These are phyloP conservation scores for Mycena venus DNA, from an alignment of 768 basidiomycete species.

Conservation along the genomic window DNA sequence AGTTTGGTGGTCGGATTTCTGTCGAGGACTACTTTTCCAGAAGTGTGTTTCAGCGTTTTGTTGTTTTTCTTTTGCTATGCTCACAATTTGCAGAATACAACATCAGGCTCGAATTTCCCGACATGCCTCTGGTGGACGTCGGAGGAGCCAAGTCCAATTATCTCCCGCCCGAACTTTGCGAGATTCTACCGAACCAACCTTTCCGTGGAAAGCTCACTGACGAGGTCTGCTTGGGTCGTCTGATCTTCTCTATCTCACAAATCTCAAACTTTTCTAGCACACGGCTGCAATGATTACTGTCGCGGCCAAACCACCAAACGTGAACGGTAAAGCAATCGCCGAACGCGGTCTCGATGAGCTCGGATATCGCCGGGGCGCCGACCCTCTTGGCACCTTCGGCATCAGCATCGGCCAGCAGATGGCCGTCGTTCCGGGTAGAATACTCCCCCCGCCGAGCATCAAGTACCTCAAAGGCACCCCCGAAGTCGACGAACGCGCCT, in stretches of 20 bases:
- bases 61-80: constrained; percentile 22
- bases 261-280: constrained; percentile 55
- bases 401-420: constrained; percentile 71
- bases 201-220: constrained; percentile 79
- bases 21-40: constrained; percentile 77
- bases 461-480: constrained; percentile 66
- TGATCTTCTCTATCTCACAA: too few relatives aligned
- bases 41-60: constrained; percentile 66
- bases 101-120: constrained; percentile 61
- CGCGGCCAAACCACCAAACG: constrained; percentile 79
- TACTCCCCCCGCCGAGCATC: constrained; percentile 72
- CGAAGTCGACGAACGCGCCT: constrained; percentile 71
- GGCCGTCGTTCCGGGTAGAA: constrained; percentile 78
- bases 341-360: constrained; percentile 71
- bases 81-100: constrained; percentile 67
- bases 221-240: constrained; percentile 44
- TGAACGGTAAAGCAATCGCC: constrained; percentile 76
- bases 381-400: constrained; percentile 69
- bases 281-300: constrained; percentile 80
- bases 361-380: constrained; percentile 62
- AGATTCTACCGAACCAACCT: constrained; percentile 76
- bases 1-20: constrained; percentile 64
- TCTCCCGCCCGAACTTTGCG: constrained; percentile 82
- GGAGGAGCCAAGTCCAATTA: constrained; percentile 61
- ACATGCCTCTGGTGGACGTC: constrained; percentile 72